Conservation (phyloP, 345 rosid species). For the Pistacia vera region DNA sequence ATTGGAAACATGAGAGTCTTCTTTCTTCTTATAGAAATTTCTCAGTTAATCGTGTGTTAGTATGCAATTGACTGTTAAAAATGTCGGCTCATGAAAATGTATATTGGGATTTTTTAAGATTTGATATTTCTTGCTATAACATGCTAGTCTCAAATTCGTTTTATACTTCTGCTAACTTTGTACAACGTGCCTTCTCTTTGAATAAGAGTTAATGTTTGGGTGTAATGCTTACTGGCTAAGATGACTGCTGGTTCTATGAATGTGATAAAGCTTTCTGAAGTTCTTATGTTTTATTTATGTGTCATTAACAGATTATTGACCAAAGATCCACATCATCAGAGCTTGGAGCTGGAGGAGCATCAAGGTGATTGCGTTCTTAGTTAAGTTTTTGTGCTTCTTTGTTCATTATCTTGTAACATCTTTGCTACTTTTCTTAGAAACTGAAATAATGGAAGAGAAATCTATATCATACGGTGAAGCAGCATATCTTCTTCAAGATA, state of each 20-base stretch:
- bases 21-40: too few relatives aligned
- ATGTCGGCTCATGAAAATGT: too few relatives aligned
- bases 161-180: background rate
- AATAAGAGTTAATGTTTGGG: too few relatives aligned
- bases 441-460: constrained; percentile 18
- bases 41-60: too few relatives aligned
- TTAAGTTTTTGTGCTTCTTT: constrained; percentile 10
- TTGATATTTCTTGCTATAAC: too few relatives aligned
- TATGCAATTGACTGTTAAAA: too few relatives aligned
- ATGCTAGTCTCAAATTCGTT: too few relatives aligned
- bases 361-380: constrained; percentile 56
- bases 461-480: constrained; percentile 68
- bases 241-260: constrained; percentile 5
- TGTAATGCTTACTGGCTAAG: background rate
- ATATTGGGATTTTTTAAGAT: too few relatives aligned
- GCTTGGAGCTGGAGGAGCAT: constrained; percentile 97
- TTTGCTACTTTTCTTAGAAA: background rate
- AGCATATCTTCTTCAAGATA: constrained; percentile 86
- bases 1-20: too few relatives aligned
- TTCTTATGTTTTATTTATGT: constrained; percentile 1
- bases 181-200: background rate
- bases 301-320: constrained; percentile 74
- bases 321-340: constrained; percentile 92
- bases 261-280: constrained; percentile 9
- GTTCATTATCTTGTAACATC: background rate